These are phyloP conservation scores for Graphium sp. DNA, from an alignment of 2,329 filamentous ascomycete species.

Conservation along the genomic window DNA sequence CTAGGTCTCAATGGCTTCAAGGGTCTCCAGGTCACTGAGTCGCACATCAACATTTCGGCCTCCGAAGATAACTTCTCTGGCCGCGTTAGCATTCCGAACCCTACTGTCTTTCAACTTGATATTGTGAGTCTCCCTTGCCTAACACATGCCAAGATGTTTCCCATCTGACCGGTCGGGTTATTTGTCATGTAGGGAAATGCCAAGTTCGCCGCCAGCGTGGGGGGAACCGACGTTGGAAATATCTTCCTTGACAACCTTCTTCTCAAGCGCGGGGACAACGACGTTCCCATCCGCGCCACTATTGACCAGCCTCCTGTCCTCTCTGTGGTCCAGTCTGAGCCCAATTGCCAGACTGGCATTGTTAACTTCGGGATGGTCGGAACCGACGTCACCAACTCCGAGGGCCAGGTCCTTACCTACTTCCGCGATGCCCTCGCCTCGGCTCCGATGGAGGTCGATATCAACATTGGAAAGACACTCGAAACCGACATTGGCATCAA, in stretches of 20 bases:
- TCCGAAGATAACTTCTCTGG: conserved; percentile 37
- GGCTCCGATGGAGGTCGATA: conserved; percentile 30
- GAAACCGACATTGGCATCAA: conserved; percentile 13
- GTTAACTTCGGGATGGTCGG: conserved; percentile 39
- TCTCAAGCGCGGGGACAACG: conserved; percentile 41
- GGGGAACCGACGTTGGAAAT: conserved; percentile 32
- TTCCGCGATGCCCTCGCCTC: conserved; percentile 35
- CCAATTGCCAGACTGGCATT: conserved; percentile 35
- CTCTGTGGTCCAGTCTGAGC: conserved; percentile 16
- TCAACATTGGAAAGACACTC: conserved; percentile 31
- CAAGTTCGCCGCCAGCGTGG: conserved; percentile 40
- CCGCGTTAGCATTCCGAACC: conserved; percentile 44
- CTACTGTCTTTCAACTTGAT: conserved; percentile 44
- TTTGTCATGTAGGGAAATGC: conserved; percentile 34
- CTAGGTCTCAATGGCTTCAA: conserved; percentile 35
- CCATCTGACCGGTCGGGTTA: conserved; percentile 1
- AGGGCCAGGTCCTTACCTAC: conserved; percentile 35
- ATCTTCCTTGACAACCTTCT: conserved; percentile 39
- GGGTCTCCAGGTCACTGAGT: conserved; percentile 33
- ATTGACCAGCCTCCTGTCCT: conserved; percentile 34
- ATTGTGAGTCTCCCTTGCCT: conserved; percentile 33
- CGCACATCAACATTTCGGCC: conserved; percentile 23
- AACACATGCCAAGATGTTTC: neutral
- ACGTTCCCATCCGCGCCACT: conserved; percentile 32
- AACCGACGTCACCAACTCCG: conserved; percentile 29